Evolutionary conservation across 2,329 filamentous ascomycete genomes (phyloP).

Genomic region (Fusarium tjaetaba): DNA sequence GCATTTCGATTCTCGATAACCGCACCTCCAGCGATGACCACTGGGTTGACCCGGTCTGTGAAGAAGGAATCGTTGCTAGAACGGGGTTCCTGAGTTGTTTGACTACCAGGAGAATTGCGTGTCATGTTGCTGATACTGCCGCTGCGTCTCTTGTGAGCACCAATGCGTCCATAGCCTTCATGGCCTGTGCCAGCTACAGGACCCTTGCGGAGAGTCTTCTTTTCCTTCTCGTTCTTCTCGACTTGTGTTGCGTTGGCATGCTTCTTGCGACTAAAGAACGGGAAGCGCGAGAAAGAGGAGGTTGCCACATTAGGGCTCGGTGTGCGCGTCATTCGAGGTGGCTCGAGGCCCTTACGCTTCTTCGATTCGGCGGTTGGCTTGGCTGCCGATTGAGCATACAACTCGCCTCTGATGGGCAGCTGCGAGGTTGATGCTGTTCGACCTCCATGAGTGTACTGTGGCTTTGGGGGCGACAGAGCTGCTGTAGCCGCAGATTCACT

Average conservation of each 20-base stretch:
- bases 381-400: conserved; percentile 13
- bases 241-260: conserved; percentile 58
- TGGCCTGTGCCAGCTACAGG: conserved; percentile 94
- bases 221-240: conserved; percentile 63
- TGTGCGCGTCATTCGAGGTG: conserved; percentile 49
- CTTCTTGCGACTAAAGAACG: conserved; percentile 81
- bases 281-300: conserved; percentile 74
- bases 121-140: conserved; percentile 63
- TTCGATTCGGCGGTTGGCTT: conserved; percentile 31
- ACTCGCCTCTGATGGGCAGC: conserved; percentile 39
- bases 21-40: conserved; percentile 72
- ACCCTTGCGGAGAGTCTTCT: conserved; percentile 68
- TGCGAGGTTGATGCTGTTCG: conserved; percentile 48
- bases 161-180: conserved; percentile 80
- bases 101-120: conserved; percentile 56
- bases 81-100: conserved; percentile 63
- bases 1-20: conserved; percentile 69
- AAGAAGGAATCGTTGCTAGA: conserved; percentile 66
- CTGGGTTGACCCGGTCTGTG: conserved; percentile 70
- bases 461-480: conserved; percentile 49
- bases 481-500: conserved; percentile 52
- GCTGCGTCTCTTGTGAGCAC: conserved; percentile 70
- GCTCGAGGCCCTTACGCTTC: conserved; percentile 32
- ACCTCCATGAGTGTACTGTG: conserved; percentile 44
- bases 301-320: conserved; percentile 65